phyloP scores from a whole-genome alignment of 345 rosid genomes.

The Syzygium grande region DNA sequence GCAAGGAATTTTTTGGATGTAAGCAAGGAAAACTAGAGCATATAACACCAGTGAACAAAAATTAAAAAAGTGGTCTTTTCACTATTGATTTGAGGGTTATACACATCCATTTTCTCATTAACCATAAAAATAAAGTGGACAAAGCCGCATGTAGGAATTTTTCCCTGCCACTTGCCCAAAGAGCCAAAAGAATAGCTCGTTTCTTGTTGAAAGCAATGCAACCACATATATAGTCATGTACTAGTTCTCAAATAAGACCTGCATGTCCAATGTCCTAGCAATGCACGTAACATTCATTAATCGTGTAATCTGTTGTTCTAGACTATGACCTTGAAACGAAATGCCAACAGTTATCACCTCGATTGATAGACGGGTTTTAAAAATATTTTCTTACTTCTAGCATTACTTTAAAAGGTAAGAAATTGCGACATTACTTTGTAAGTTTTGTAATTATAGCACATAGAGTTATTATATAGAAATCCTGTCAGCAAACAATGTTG shows the following conservation, averaged over 20 bases:
- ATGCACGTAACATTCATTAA: background rate
- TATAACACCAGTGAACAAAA: background rate
- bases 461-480: background rate
- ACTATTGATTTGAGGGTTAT: background rate
- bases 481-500: background rate
- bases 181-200: background rate
- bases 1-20: background rate
- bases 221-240: background rate
- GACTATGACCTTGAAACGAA: background rate
- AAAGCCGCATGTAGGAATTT: background rate
- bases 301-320: background rate
- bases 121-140: background rate
- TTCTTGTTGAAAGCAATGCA: background rate
- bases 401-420: background rate
- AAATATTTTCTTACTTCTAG: background rate
- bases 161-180: background rate
- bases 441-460: background rate
- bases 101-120: background rate
- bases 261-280: background rate
- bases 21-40: background rate
- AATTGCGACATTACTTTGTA: background rate
- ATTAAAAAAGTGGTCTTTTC: background rate
- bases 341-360: background rate
- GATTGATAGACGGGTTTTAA: background rate
- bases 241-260: background rate